Conservation (phyloP, 1,284 basidiomycete genomes). For the Erythrobasidium hasegawianum region DNA sequence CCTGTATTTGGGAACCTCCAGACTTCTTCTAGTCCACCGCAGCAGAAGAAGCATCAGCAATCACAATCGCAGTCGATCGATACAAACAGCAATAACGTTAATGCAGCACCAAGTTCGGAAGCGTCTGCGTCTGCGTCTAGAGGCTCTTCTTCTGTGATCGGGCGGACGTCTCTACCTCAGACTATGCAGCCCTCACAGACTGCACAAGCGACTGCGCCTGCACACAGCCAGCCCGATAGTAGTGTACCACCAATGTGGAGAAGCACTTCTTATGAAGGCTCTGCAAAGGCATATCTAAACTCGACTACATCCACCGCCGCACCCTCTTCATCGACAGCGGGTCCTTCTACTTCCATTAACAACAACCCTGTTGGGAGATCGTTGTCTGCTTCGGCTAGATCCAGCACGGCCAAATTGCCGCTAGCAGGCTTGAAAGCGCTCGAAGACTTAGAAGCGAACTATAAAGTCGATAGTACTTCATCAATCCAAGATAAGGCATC, state of each 20-base stretch:
- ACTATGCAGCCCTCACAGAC: too few relatives aligned
- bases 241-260: slow-evolving; percentile 30
- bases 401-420: neutral
- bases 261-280: slow-evolving; percentile 26
- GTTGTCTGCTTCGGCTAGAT: neutral
- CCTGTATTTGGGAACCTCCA: too few relatives aligned
- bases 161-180: too few relatives aligned
- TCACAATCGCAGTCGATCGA: too few relatives aligned
- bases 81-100: too few relatives aligned
- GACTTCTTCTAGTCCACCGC: too few relatives aligned
- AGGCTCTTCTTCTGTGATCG: too few relatives aligned
- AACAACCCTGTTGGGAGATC: neutral
- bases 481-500: neutral
- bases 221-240: slow-evolving; percentile 5
- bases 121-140: too few relatives aligned
- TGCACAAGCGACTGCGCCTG: too few relatives aligned
- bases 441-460: slow-evolving; percentile 4
- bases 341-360: neutral
- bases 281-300: slow-evolving; percentile 15
- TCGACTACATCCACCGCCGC: neutral
- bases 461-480: neutral
- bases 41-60: too few relatives aligned
- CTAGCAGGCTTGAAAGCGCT: slow-evolving; percentile 2
- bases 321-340: neutral
- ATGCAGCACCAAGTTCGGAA: too few relatives aligned